These are phyloP conservation scores for Phytophthora cactorum DNA, from an alignment of 352 stramenopile species.

Conservation along the genomic window DNA sequence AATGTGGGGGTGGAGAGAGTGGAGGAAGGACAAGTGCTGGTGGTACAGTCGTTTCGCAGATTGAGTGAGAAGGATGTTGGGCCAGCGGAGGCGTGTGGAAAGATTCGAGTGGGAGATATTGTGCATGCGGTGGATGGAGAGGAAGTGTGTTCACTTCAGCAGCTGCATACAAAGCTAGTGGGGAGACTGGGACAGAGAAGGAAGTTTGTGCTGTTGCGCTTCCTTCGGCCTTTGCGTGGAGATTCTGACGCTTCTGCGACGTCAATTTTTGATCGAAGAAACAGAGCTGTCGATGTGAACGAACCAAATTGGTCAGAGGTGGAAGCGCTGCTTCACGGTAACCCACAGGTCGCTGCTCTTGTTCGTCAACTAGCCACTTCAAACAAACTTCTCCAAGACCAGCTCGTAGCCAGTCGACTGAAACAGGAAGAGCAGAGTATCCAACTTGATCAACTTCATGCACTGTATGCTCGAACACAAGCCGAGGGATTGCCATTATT, in stretches of 20 bases:
- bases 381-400: conserved; percentile 56
- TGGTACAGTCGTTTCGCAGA: conserved; percentile 60
- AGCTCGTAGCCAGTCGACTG: conserved; percentile 53
- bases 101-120: conserved; percentile 53
- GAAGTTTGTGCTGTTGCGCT: conserved; percentile 53
- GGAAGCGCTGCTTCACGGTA: conserved; percentile 17
- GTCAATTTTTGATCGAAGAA: not conserved
- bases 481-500: conserved; percentile 41
- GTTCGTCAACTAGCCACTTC: conserved; percentile 48
- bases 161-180: conserved; percentile 29
- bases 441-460: conserved; percentile 70
- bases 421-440: conserved; percentile 68
- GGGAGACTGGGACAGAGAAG: conserved; percentile 8
- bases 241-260: not conserved
- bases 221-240: conserved; percentile 28
- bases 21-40: conserved; percentile 6
- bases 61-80: conserved; percentile 43
- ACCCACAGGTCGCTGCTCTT: conserved; percentile 39
- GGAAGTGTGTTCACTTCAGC: conserved; percentile 36
- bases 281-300: not conserved
- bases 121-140: conserved; percentile 53
- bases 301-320: conserved; percentile 7
- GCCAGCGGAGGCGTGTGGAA: conserved; percentile 51
- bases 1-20: conserved; percentile 31
- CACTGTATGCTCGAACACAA: conserved; percentile 57